Evolutionary conservation across 2,329 filamentous ascomycete species (phyloP).

Genomic region (Fusarium poae): DNA sequence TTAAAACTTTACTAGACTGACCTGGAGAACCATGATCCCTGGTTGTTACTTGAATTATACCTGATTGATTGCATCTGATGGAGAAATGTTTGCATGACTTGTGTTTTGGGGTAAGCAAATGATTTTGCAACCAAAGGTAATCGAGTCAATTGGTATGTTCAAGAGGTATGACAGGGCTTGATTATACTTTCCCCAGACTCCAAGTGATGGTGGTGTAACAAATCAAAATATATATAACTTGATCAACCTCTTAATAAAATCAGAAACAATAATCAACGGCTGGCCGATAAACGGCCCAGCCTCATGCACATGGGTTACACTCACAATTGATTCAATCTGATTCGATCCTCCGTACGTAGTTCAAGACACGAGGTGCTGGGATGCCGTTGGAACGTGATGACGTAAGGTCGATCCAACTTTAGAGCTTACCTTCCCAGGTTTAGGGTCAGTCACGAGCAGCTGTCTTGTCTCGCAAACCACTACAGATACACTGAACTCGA

Average conservation of each 20-base stretch:
- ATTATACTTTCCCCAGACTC: not conserved
- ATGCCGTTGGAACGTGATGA: constrained; percentile 36
- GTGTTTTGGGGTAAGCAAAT: not conserved
- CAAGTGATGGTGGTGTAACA: not conserved
- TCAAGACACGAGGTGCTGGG: not conserved
- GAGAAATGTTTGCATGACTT: not conserved
- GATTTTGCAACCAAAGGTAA: not conserved
- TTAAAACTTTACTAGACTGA: not conserved
- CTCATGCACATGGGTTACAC: not conserved
- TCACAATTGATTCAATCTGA: constrained; percentile 1
- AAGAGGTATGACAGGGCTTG: not conserved
- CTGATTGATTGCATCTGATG: not conserved
- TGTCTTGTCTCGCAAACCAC: constrained; percentile 24
- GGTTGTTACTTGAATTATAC: not conserved
- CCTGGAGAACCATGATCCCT: constrained; percentile 14
- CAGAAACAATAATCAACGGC: not conserved
- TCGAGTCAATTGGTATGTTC: not conserved
- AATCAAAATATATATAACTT: not conserved
- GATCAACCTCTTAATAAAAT: not conserved
- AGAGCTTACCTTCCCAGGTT: constrained; percentile 12
- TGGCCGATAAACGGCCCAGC: constrained; percentile 15
- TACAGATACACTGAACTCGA: constrained; percentile 29
- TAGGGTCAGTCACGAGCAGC: constrained; percentile 47
- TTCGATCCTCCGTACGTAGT: not conserved
- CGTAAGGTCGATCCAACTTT: constrained; percentile 44